These are phyloP conservation scores for Monilinia polystroma DNA, from an alignment of 2,329 filamentous ascomycete genomes.

Conservation along the genomic window DNA sequence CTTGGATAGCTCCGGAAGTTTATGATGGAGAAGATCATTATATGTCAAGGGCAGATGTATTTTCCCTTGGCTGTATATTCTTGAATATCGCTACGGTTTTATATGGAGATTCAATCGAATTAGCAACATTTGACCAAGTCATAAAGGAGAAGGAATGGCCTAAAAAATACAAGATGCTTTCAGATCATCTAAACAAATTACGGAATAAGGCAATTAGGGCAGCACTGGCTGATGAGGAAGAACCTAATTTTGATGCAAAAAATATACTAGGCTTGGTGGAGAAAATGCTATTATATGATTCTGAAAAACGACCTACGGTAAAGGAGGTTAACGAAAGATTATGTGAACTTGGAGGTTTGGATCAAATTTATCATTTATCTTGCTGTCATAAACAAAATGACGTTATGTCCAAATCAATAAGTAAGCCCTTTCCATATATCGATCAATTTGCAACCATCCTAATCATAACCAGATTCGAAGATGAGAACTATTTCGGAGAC, in stretches of 20 bases:
- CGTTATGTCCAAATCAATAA: conserved; percentile 41
- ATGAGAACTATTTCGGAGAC: conserved; percentile 26
- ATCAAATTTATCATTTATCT: conserved; percentile 49
- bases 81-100: conserved; percentile 48
- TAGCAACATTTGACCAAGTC: conserved; percentile 45
- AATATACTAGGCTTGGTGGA: conserved; percentile 48
- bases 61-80: conserved; percentile 49
- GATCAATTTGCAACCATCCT: not conserved
- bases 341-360: conserved; percentile 48
- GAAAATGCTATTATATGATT: conserved; percentile 52
- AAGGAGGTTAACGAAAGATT: conserved; percentile 51
- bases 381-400: conserved; percentile 46
- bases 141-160: conserved; percentile 39
- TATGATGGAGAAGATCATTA: conserved; percentile 43
- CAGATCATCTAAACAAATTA: conserved; percentile 27
- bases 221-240: conserved; percentile 27
- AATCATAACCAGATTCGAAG: conserved; percentile 28
- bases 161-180: conserved; percentile 39
- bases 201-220: conserved; percentile 24
- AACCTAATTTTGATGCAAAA: conserved; percentile 36
- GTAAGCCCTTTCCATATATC: conserved; percentile 31
- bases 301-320: conserved; percentile 51
- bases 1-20: conserved; percentile 50
- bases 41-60: conserved; percentile 51
- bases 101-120: conserved; percentile 42